Evolutionary conservation across 164 flowering plant genomes (phyloP).

Genomic region (Litsea cubeba): DNA sequence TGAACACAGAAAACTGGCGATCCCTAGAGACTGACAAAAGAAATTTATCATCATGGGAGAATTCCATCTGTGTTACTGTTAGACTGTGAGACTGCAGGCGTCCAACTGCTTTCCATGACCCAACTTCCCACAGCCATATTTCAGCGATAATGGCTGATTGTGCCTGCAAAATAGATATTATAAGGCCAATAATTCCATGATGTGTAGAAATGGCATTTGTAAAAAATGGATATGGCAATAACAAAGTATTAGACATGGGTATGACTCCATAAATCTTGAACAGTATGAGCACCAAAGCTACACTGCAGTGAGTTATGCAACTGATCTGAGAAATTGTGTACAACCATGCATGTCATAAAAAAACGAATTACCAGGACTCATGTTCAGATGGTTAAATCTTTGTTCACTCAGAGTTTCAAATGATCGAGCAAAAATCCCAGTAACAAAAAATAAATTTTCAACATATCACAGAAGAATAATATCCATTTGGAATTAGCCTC

Average conservation of each 20-base stretch:
- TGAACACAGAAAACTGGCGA: conserved; percentile 84
- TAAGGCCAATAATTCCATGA: neutral
- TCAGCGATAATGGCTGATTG: conserved; percentile 80
- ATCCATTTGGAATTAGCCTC: too few relatives aligned
- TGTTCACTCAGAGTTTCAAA: too few relatives aligned
- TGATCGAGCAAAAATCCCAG: too few relatives aligned
- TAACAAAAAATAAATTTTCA: too few relatives aligned
- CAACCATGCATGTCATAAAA: too few relatives aligned
- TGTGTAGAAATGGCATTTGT: neutral
- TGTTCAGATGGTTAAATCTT: too few relatives aligned
- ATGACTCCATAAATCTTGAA: neutral
- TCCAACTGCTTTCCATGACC: conserved; percentile 88
- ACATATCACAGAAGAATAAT: too few relatives aligned
- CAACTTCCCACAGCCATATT: conserved; percentile 95
- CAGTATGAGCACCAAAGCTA: too few relatives aligned
- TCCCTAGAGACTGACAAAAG: conserved; percentile 94
- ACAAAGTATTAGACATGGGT: neutral
- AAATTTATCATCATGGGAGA: conserved; percentile 69
- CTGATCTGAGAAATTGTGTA: too few relatives aligned
- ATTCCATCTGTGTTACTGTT: conserved; percentile 88
- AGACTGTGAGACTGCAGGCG: conserved; percentile 86
- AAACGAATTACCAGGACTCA: too few relatives aligned
- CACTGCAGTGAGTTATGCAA: too few relatives aligned
- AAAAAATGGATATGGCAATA: neutral
- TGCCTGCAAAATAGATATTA: conserved; percentile 48